phyloP scores from a whole-genome alignment of 1,284 basidiomycete species.

The Apiotrichum montevideense region DNA sequence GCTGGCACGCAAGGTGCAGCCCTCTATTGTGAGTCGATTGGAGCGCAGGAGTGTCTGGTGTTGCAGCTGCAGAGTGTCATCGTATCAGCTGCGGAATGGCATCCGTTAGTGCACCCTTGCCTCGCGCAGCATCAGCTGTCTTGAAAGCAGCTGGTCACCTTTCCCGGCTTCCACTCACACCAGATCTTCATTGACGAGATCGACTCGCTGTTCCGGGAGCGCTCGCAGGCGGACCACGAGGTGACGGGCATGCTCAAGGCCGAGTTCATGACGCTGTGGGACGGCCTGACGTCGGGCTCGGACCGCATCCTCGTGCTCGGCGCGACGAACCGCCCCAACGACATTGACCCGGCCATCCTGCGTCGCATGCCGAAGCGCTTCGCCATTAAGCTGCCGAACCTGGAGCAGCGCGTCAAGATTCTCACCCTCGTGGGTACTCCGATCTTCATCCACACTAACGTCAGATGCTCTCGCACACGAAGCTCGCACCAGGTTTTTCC shows the following conservation, averaged over 20 bases:
- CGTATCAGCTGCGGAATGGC: no score
- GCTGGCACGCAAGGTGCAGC: constrained; percentile 67
- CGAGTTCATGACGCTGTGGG: constrained; percentile 99
- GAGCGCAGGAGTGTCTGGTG: no score
- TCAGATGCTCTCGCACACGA: constrained; percentile 77
- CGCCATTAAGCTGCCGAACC: constrained; percentile 73
- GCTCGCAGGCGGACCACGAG: constrained; percentile 84
- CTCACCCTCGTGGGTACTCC: constrained; percentile 62
- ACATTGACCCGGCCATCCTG: constrained; percentile 89
- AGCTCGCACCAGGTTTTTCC: constrained; percentile 61
- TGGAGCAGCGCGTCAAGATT: constrained; percentile 78
- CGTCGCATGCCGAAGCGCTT: constrained; percentile 98
- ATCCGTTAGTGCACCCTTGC: no score
- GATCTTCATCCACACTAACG: not conserved
- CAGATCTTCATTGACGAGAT: constrained; percentile 75
- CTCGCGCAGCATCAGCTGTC: no score
- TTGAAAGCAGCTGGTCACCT: not conserved
- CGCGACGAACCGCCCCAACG: constrained; percentile 82
- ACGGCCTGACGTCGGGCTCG: constrained; percentile 78
- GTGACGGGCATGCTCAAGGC: constrained; percentile 99
- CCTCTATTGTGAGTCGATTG: constrained; percentile 53
- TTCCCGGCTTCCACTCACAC: no score
- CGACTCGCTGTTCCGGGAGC: constrained; percentile 82
- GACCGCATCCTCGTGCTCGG: constrained; percentile 86
- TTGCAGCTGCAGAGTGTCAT: no score